Conservation (phyloP, 75 land plant species). For the Picea glauca region DNA sequence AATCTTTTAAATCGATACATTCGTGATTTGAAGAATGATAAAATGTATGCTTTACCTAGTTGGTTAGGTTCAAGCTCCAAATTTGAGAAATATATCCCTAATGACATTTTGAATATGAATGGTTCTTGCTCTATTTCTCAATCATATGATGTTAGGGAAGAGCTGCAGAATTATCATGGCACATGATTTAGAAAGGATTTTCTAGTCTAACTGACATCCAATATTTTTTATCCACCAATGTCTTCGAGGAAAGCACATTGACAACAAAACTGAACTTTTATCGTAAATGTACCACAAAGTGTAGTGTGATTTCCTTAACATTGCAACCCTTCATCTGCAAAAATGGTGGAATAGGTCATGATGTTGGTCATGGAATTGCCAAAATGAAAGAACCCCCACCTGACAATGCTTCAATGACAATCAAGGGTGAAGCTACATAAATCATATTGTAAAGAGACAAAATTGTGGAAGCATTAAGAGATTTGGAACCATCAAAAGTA, state of each 20-base stretch:
- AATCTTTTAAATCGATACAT: not conserved
- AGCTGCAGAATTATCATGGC: slow-evolving; percentile 19
- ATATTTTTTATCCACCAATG: not conserved
- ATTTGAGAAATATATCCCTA: not conserved
- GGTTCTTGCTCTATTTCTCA: not conserved
- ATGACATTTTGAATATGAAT: not conserved
- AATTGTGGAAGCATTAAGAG: slow-evolving; percentile 39
- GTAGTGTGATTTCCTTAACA: slow-evolving; percentile 66
- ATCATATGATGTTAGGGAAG: slow-evolving; percentile 11
- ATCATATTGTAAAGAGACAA: slow-evolving; percentile 37
- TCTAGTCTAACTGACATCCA: not conserved
- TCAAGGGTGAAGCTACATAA: slow-evolving; percentile 17
- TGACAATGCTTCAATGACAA: slow-evolving; percentile 23
- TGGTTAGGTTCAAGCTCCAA: not conserved
- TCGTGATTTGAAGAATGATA: slow-evolving; percentile 24
- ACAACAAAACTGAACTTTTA: slow-evolving; percentile 32
- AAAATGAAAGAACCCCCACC: slow-evolving; percentile 29
- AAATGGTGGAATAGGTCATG: slow-evolving; percentile 40
- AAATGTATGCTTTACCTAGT: slow-evolving; percentile 7
- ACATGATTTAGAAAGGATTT: slow-evolving; percentile 2
- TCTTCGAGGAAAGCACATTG: not conserved
- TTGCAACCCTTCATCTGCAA: slow-evolving; percentile 72
- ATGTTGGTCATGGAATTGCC: slow-evolving; percentile 23
- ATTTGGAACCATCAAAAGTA: slow-evolving; percentile 17
- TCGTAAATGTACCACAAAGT: slow-evolving; percentile 29